Percentiles rank a stretch among this genome's conserved stretches.
phyloP scores from a whole-genome alignment of 2,329 filamentous ascomycete species.

The Diaporthe sp. region DNA sequence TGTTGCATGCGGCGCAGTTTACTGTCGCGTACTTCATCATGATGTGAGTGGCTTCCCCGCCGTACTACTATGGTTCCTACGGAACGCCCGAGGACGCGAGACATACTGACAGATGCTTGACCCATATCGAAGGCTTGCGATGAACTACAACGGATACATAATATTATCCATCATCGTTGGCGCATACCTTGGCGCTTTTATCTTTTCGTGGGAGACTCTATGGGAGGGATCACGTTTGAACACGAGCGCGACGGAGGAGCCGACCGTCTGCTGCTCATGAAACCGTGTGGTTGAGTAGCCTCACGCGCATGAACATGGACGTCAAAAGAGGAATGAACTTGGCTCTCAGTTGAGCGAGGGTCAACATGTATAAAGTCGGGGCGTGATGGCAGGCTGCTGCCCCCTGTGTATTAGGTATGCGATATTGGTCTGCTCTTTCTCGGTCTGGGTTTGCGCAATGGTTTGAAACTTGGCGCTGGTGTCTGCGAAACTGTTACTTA shows the following conservation, averaged over 20 bases:
- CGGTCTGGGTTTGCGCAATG: not conserved
- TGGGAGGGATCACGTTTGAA: not conserved
- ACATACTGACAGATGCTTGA: not conserved
- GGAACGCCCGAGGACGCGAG: not conserved
- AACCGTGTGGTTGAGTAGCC: not conserved
- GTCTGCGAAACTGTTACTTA: not conserved
- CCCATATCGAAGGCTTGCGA: slow-evolving; percentile 54
- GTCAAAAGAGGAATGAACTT: not conserved
- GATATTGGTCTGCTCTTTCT: not conserved
- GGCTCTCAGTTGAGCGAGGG: not conserved
- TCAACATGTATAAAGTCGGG: not conserved
- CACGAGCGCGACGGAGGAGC: slow-evolving; percentile 27
- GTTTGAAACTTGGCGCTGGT: not conserved
- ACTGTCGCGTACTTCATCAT: slow-evolving; percentile 84
- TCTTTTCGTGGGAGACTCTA: not conserved
- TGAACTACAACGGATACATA: slow-evolving; percentile 79
- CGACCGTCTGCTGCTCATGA: slow-evolving; percentile 36
- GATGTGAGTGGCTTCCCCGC: slow-evolving; percentile 57
- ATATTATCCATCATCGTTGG: slow-evolving; percentile 87
- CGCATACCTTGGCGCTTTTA: slow-evolving; percentile 77
- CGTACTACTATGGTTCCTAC: not conserved
- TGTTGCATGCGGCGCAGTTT: slow-evolving; percentile 79
- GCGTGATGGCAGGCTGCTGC: not conserved
- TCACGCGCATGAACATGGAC: not conserved
- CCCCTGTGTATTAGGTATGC: not conserved